phyloP scores from a whole-genome alignment of 2,329 filamentous ascomycete genomes.

The Talaromyces pinophilus region DNA sequence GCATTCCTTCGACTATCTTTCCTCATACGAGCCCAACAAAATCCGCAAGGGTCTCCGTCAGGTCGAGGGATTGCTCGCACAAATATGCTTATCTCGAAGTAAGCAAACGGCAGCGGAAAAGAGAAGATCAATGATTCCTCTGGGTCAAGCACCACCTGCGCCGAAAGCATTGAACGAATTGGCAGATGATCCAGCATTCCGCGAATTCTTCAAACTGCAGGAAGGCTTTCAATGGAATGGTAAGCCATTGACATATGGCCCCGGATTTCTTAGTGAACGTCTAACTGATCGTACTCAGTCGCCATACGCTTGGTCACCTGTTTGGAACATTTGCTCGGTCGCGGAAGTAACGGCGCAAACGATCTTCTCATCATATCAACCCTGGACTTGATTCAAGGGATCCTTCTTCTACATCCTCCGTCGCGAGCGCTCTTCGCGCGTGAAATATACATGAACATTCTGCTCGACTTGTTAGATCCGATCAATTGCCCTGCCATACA shows the following conservation, averaged over 20 bases:
- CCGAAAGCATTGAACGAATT: slow-evolving; percentile 69
- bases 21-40: slow-evolving; percentile 84
- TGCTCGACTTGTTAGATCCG: slow-evolving; percentile 91
- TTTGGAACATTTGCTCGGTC: slow-evolving; percentile 81
- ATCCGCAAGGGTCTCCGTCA: slow-evolving; percentile 92
- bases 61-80: slow-evolving; percentile 88
- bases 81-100: slow-evolving; percentile 77
- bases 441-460: slow-evolving; percentile 93
- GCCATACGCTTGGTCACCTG: slow-evolving; percentile 81
- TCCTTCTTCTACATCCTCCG: slow-evolving; percentile 83
- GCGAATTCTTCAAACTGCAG: slow-evolving; percentile 94
- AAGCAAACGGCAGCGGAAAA: slow-evolving; percentile 43
- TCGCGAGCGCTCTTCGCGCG: slow-evolving; percentile 83
- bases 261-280: background rate
- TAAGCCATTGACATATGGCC: slow-evolving; percentile 32
- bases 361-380: slow-evolving; percentile 86
- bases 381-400: slow-evolving; percentile 84
- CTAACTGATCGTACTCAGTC: slow-evolving; percentile 51
- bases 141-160: slow-evolving; percentile 45
- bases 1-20: slow-evolving; percentile 93
- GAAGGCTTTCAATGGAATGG: slow-evolving; percentile 97
- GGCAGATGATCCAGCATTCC: slow-evolving; percentile 80
- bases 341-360: slow-evolving; percentile 77
- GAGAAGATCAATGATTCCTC: slow-evolving; percentile 45
- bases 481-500: slow-evolving; percentile 91